Conservation (phyloP, 139 green algal species). For the Helicosporidium sp. region DNA sequence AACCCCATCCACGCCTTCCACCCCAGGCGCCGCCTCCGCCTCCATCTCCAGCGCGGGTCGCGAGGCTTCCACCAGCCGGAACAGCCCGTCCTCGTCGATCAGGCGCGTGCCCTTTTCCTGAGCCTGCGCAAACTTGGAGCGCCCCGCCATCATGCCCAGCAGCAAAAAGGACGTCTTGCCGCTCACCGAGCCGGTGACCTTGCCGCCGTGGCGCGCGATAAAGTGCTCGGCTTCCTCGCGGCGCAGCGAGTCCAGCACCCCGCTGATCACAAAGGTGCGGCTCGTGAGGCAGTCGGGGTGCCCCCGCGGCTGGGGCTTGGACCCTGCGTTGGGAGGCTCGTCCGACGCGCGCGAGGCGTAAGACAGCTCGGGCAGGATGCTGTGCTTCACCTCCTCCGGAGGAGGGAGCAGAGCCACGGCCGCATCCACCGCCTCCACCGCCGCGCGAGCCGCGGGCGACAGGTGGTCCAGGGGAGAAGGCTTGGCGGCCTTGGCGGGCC, state of each 20-base stretch:
- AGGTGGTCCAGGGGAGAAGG: neutral
- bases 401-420: constrained; percentile 18
- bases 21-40: neutral
- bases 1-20: too few species aligned
- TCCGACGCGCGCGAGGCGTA: constrained; percentile 6
- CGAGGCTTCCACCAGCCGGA: constrained; percentile 33
- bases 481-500: neutral
- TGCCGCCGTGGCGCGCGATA: constrained; percentile 62
- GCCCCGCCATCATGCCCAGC: constrained; percentile 35
- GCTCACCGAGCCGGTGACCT: constrained; percentile 51
- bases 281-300: constrained; percentile 66
- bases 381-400: constrained; percentile 5
- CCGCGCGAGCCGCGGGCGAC: constrained; percentile 5
- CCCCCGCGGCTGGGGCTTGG: constrained; percentile 29
- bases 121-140: constrained; percentile 38
- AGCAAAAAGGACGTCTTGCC: constrained; percentile 77
- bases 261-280: constrained; percentile 79
- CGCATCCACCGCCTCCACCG: constrained; percentile 15
- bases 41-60: neutral
- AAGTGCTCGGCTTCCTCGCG: constrained; percentile 56
- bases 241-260: constrained; percentile 54
- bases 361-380: constrained; percentile 7
- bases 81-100: constrained; percentile 71
- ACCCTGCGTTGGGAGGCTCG: constrained; percentile 10
- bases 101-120: constrained; percentile 31